These are phyloP conservation scores for Mycena kentingensis DNA, from an alignment of 768 basidiomycete species.

Conservation along the genomic window DNA sequence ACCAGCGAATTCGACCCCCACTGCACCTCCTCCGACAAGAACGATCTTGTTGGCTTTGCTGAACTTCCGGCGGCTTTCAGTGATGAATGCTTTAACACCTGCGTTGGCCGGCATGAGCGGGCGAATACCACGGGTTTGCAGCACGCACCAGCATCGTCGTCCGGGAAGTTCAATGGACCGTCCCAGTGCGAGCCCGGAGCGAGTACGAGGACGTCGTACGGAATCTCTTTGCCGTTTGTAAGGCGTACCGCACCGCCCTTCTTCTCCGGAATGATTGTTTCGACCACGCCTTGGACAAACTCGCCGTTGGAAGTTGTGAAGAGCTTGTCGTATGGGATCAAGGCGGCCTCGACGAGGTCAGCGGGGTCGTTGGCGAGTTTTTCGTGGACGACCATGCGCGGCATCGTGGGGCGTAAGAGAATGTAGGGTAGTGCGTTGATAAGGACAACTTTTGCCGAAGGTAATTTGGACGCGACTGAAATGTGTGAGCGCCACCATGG, in stretches of 20 bases:
- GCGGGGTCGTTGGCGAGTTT: slow-evolving; percentile 29
- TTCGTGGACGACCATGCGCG: slow-evolving; percentile 41
- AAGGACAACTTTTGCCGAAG: slow-evolving; percentile 12
- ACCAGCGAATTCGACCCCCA: slow-evolving; percentile 45
- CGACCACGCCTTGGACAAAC: slow-evolving; percentile 39
- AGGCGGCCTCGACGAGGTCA: slow-evolving; percentile 35
- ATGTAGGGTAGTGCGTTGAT: slow-evolving; percentile 42
- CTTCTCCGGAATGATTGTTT: slow-evolving; percentile 27
- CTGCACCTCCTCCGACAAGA: slow-evolving; percentile 44
- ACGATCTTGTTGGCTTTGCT: slow-evolving; percentile 38
- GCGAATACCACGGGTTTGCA: too few species aligned
- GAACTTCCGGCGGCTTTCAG: slow-evolving; percentile 26
- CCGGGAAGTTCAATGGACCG: slow-evolving; percentile 39
- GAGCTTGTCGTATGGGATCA: slow-evolving; percentile 51
- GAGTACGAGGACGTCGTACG: slow-evolving; percentile 57
- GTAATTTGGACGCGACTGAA: slow-evolving; percentile 9
- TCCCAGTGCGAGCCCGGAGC: slow-evolving; percentile 54
- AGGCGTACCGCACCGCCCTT: slow-evolving; percentile 48
- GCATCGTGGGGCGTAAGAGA: slow-evolving; percentile 39
- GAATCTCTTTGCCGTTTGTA: slow-evolving; percentile 43
- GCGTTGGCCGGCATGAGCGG: too few species aligned
- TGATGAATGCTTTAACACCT: slow-evolving; percentile 27
- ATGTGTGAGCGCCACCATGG: too few species aligned
- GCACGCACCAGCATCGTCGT: slow-evolving; percentile 26
- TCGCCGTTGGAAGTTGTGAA: slow-evolving; percentile 45